phyloP scores from a whole-genome alignment of 345 rosid genomes.

The Psidium friedrichsthalianum region DNA sequence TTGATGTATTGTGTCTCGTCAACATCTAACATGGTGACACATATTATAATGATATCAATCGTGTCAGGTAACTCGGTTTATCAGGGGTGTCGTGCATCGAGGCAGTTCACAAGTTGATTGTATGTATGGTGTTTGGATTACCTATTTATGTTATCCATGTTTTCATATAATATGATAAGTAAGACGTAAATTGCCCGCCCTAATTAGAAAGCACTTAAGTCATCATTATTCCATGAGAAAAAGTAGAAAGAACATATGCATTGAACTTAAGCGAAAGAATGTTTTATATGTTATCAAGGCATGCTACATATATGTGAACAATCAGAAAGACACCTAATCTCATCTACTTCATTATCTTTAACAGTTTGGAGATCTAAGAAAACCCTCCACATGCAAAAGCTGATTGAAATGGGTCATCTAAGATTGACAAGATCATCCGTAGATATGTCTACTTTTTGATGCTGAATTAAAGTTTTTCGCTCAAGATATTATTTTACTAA shows the following conservation, averaged over 20 bases:
- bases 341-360: neutral
- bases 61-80: neutral
- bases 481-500: no score
- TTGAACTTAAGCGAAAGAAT: neutral
- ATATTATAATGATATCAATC: neutral
- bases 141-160: neutral
- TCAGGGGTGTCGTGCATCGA: neutral
- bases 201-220: neutral
- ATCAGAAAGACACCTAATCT: neutral
- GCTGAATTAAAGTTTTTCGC: no score
- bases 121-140: rapidly evolving
- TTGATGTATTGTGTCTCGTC: neutral
- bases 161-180: neutral
- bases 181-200: neutral
- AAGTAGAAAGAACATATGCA: neutral
- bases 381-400: neutral
- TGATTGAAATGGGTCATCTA: no score
- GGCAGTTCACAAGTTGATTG: neutral
- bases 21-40: neutral
- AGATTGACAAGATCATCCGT: no score
- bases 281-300: neutral
- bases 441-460: no score
- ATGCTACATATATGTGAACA: neutral
- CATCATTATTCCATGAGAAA: neutral
- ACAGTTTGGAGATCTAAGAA: neutral